Base-by-base conservation (phyloP, 148 eudicot species). In the Camellia granthamiana region DNA sequence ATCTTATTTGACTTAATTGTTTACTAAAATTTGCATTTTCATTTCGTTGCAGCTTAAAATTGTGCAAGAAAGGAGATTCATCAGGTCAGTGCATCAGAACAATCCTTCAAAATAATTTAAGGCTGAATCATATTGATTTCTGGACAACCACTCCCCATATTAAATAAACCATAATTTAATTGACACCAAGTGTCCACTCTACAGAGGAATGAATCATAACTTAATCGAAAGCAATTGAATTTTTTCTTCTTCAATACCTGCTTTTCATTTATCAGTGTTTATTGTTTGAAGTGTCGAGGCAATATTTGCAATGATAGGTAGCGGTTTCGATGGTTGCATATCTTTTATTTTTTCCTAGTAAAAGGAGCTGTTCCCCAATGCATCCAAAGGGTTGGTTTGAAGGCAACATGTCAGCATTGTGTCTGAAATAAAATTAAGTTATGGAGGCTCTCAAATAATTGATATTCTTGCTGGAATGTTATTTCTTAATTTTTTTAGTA, bases 61-160 rank as follows among this genome's bases (percentile, higher is more conserved):
- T 96, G 80, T 96, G 98, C 97, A 93, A 90, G 90, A 96, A 96
- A 90, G 99, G 98, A 73, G 97, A 96, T 77, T 80, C 99, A 75
- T 93, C 92, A 89, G 99, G 99, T 96, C 77, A 87, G 88, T 84
- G 52, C 52, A 49, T 49, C 52, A 19, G 46, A 69, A 69, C 21
- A 23, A 30, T 65, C 30, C 44, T 67, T 49, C 52, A 49, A 5
- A n/a, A 9, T 49, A 19, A 15, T 5, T n/a, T 70, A 62, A 3
- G 19, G 63, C 9, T 44, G 44, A 56, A 5, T 71, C 43, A 49
- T 64, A 19, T 2, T 7, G 30, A 4, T 21, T 63, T 7, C 12
- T 3, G 16, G 11, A 16, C 13, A 19, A 49, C 52, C 52, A 2
- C 52, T 49, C 80, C 11, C 15, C 42, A 21, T 51, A 49, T 18